phyloP scores from a whole-genome alignment of 2,329 filamentous ascomycete species.

The Alternaria solani region DNA sequence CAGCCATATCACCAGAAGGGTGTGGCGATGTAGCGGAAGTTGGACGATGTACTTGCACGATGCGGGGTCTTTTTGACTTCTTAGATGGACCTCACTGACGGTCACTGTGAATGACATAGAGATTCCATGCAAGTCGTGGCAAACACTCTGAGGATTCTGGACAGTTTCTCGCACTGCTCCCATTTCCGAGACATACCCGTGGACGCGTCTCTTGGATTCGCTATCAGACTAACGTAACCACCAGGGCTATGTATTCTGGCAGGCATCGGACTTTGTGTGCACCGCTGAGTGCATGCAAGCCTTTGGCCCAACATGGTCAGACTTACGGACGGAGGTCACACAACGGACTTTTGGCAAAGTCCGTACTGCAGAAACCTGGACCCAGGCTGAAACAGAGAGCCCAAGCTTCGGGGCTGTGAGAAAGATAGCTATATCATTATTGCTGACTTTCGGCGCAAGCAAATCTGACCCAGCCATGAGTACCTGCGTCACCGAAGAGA shows the following conservation, averaged over 20 bases:
- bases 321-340: no score
- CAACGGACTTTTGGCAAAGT: background rate
- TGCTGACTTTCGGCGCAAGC: background rate
- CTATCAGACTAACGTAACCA: background rate
- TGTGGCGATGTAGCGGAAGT: background rate
- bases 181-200: background rate
- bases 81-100: background rate
- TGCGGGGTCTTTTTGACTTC: background rate
- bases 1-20: background rate
- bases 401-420: background rate
- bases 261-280: background rate
- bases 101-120: background rate
- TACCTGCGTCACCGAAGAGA: background rate
- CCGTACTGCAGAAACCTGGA: background rate
- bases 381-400: background rate
- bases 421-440: background rate
- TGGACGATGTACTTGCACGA: background rate
- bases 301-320: no score
- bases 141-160: background rate
- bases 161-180: background rate
- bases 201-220: background rate
- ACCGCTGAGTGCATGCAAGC: background rate
- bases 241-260: background rate
- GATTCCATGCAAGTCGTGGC: background rate
- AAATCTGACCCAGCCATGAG: background rate